Base-by-base conservation (phyloP, 176 grass and related monocot genomes). In the Aegilops longissima region DNA sequence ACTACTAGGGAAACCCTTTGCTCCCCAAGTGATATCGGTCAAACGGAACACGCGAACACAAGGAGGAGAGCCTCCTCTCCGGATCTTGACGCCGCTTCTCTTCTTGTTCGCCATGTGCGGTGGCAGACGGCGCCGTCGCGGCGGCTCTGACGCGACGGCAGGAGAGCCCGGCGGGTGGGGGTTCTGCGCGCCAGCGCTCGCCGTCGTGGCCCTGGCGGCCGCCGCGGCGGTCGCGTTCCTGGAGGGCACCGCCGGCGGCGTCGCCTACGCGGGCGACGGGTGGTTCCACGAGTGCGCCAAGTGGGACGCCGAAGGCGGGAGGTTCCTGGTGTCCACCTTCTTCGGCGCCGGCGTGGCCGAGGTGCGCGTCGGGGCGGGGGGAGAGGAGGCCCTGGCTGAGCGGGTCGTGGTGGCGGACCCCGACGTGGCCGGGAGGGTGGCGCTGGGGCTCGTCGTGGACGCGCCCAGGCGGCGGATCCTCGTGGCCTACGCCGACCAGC, bases 261-360 rank as follows among this genome's bases (percentile, higher is more conserved):
- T 95, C 31, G 70, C 79, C 7, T 96, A 96, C 70, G 49, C 49
- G 27, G 87, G 92, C 42, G 24, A 58, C 9, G 79, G 89, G 56
- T 98, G 96, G 96, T 1, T 91, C 82, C 93, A 91, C 79, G 93
- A 98, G 86, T 98, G 96, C 91, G 92, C 93, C 90, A 98, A 98
- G 90, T 98, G 93, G 96, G 96, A 96, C 80, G 73, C 90, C 10
- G 77, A 87, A 14, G 85, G 84, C 31, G 83, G 67, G 29, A 80
- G 90, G 36, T 95, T 98, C 90, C 76, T 98, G 33, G 90, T 45
- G 74, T 91, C 93, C 79, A 96, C 86, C 34, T 77, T 93, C 84
- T 79, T 82, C 74, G 84, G 90, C 82, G 88, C 59, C 30, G 88
- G 90, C 49, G 82, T 98, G 47, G 92, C 82, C 45, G 88, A 91